phyloP scores from a whole-genome alignment of 139 green algal genomes.

The Auxenochlorella pyrenoidosa region DNA sequence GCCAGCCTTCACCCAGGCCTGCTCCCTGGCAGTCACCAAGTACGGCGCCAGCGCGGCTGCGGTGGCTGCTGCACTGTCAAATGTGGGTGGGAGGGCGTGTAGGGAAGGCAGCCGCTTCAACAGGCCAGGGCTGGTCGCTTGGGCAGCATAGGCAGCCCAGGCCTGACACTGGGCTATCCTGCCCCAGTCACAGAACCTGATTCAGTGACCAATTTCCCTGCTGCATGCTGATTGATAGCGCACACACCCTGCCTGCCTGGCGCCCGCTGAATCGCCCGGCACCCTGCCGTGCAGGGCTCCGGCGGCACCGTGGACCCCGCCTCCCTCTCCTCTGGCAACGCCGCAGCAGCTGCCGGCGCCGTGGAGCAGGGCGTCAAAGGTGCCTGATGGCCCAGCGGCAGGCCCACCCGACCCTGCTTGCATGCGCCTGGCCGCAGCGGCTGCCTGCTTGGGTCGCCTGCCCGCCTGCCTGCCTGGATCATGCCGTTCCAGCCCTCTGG shows the following conservation, averaged over 20 bases:
- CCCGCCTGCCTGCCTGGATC: too few species aligned
- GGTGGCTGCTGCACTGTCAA: neutral
- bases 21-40: conserved; percentile 8
- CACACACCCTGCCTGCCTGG: too few species aligned
- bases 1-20: neutral
- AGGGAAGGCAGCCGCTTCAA: too few species aligned
- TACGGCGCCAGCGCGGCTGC: neutral
- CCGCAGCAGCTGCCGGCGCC: neutral
- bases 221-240: too few species aligned
- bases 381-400: neutral
- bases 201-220: neutral
- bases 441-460: neutral
- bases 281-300: neutral
- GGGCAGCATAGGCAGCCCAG: too few species aligned
- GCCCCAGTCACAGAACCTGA: too few species aligned
- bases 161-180: too few species aligned
- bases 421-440: neutral
- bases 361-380: conserved; percentile 24
- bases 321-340: neutral
- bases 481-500: too few species aligned
- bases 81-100: neutral
- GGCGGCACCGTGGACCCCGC: conserved; percentile 18
- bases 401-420: neutral
- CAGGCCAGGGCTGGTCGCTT: too few species aligned
- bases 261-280: too few species aligned